phyloP scores from a whole-genome alignment of 2,329 filamentous ascomycete species.

The Aspergillus terreus region DNA sequence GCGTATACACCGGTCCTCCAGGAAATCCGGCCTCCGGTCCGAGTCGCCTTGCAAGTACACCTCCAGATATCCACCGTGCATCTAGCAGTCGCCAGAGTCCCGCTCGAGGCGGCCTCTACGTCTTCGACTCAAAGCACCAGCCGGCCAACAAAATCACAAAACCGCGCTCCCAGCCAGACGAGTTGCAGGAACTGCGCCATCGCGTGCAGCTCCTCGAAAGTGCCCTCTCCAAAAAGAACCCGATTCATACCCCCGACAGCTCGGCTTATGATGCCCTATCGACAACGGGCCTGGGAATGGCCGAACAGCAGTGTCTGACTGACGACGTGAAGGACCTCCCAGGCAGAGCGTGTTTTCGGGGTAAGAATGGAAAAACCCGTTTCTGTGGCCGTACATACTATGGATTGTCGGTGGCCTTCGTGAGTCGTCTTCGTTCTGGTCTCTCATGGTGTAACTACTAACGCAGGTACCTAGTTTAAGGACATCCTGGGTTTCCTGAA shows the following conservation, averaged over 20 bases:
- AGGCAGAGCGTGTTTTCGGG: conserved; percentile 25
- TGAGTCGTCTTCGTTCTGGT: conserved; percentile 13
- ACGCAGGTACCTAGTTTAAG: conserved; percentile 20
- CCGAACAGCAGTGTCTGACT: conserved; percentile 18
- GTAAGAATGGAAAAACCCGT: conserved; percentile 26
- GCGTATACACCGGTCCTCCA: conserved; percentile 46
- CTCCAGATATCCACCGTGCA: conserved; percentile 5
- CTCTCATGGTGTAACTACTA: conserved; percentile 1
- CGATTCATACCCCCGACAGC: conserved; percentile 24
- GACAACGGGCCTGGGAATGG: conserved; percentile 11
- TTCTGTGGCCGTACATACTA: conserved; percentile 32
- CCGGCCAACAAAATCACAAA: conserved; percentile 22
- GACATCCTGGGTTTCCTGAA: conserved; percentile 25
- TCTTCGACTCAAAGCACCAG: conserved; percentile 31
- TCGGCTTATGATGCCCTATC: conserved; percentile 14
- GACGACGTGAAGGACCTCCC: conserved; percentile 27
- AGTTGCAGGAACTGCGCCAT: conserved; percentile 27
- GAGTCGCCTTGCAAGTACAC: conserved; percentile 2
- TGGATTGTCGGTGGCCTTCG: conserved; percentile 28
- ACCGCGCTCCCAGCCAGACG: conserved; percentile 19
- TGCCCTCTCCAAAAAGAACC: conserved; percentile 19
- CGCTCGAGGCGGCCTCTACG: conserved; percentile 24
- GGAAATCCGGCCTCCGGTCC: conserved; percentile 8
- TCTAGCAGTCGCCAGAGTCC: conserved; percentile 13
- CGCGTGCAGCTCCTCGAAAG: conserved; percentile 26